These are phyloP conservation scores for Aspergillus kassunensis DNA, from an alignment of 495 filamentous ascomycete species.

Conservation along the genomic window DNA sequence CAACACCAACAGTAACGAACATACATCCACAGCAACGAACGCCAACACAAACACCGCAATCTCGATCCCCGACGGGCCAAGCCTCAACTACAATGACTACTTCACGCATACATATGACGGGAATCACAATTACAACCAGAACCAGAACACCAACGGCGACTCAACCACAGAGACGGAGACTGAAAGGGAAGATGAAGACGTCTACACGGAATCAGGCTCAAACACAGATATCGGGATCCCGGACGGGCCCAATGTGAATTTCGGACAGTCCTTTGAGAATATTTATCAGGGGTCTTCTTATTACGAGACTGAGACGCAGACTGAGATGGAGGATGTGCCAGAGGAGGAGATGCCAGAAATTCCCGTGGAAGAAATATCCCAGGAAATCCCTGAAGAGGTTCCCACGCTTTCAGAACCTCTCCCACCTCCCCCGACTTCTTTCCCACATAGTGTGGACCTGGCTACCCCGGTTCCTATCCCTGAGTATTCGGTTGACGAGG, in stretches of 20 bases:
- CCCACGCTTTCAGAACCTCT: constrained; percentile 13
- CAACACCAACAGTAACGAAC: background rate
- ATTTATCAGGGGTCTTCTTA: constrained; percentile 19
- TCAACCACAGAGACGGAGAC: background rate
- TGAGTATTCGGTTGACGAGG: background rate
- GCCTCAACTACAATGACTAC: constrained; percentile 16
- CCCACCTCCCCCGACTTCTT: constrained; percentile 14
- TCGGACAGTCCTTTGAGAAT: constrained; percentile 21
- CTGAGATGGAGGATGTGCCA: no score
- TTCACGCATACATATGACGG: constrained; percentile 13
- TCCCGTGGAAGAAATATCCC: background rate
- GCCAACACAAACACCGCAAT: constrained; percentile 25
- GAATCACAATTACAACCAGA: background rate
- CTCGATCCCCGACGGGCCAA: constrained; percentile 28
- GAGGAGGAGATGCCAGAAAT: no score
- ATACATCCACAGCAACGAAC: constrained; percentile 18
- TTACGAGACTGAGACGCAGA: no score
- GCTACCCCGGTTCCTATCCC: constrained; percentile 9
- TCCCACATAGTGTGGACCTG: constrained; percentile 17
- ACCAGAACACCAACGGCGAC: background rate
- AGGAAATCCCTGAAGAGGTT: background rate
- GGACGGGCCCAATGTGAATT: constrained; percentile 24
- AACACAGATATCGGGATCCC: constrained; percentile 29
- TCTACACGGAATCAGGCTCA: constrained; percentile 18
- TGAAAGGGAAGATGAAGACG: background rate